A percentile compares a stretch with the other conserved stretches of the same genome.
phyloP scores from a whole-genome alignment of 1,284 basidiomycete species.

The Amylostereum chailletii region DNA sequence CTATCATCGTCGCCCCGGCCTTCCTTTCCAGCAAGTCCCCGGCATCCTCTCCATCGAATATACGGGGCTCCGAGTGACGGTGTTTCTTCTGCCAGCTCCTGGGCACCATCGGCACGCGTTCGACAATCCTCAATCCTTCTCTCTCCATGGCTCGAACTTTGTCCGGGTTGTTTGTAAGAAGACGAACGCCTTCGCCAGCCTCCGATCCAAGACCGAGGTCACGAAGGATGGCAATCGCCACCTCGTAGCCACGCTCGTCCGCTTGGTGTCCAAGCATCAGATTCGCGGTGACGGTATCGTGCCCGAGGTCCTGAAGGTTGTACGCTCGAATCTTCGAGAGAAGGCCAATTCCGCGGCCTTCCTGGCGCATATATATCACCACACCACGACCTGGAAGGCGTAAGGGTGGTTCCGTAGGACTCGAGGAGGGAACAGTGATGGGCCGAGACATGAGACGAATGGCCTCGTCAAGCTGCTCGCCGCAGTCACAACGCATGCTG shows the following conservation, averaged over 20 bases:
- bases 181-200: slow-evolving; percentile 54
- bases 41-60: slow-evolving; percentile 14
- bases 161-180: slow-evolving; percentile 97
- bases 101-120: slow-evolving; percentile 93
- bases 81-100: slow-evolving; percentile 70
- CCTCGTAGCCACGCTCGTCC: slow-evolving; percentile 89
- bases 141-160: slow-evolving; percentile 85
- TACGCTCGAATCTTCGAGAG: slow-evolving; percentile 96
- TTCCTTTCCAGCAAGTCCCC: slow-evolving; percentile 35
- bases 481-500: slow-evolving; percentile 98
- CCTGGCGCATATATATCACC: slow-evolving; percentile 94
- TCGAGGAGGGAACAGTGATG: slow-evolving; percentile 34
- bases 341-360: slow-evolving; percentile 97
- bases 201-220: slow-evolving; percentile 76
- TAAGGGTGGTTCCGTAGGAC: slow-evolving; percentile 21
- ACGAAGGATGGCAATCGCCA: slow-evolving; percentile 84
- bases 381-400: slow-evolving; percentile 81
- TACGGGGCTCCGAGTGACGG: slow-evolving; percentile 19
- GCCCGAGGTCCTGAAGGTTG: slow-evolving; percentile 96
- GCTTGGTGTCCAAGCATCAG: slow-evolving; percentile 91
- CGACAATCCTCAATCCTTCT: slow-evolving; percentile 77
- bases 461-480: slow-evolving; percentile 96
- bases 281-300: slow-evolving; percentile 98
- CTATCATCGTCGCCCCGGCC: slow-evolving; percentile 78
- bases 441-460: slow-evolving; percentile 85